These are phyloP conservation scores for Liriodendron chinense DNA, from an alignment of 164 flowering plant genomes.

Conservation along the genomic window DNA sequence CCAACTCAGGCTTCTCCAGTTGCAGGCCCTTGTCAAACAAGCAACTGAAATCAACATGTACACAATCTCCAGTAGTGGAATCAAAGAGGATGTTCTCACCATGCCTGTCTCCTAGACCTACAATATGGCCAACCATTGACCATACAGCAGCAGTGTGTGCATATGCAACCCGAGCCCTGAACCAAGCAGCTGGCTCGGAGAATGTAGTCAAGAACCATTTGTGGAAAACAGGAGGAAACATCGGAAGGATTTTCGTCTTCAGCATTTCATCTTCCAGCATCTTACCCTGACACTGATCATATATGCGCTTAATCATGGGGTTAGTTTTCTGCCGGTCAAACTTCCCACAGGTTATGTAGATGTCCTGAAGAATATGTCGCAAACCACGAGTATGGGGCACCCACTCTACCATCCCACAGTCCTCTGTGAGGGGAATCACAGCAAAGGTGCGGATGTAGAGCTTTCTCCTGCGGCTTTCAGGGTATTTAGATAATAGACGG, in stretches of 20 bases:
- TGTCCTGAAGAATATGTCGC: slow-evolving; percentile 98
- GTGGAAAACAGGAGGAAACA: slow-evolving; percentile 96
- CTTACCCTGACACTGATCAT: slow-evolving; percentile 92
- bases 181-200: slow-evolving; percentile 99
- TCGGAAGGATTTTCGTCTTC: slow-evolving; percentile 80
- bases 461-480: slow-evolving; percentile 98
- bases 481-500: slow-evolving; percentile 79
- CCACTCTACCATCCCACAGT: slow-evolving; percentile 99
- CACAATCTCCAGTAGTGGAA: slow-evolving; percentile 98
- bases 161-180: slow-evolving; percentile 93
- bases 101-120: slow-evolving; percentile 97
- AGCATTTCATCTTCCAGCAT: slow-evolving; percentile 87
- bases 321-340: slow-evolving; percentile 97
- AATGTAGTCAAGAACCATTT: slow-evolving; percentile 93
- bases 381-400: slow-evolving; percentile 99
- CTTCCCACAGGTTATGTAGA: slow-evolving; percentile 81
- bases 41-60: slow-evolving; percentile 99
- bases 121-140: slow-evolving; percentile 99
- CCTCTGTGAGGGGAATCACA: slow-evolving; percentile 94
- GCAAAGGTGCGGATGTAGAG: slow-evolving; percentile 97
- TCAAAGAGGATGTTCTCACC: slow-evolving; percentile 99
- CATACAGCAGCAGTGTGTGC: slow-evolving; percentile 98
- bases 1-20: slow-evolving; percentile 98
- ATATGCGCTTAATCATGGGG: slow-evolving; percentile 85
- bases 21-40: slow-evolving; percentile 96